phyloP scores from a whole-genome alignment of 2,329 filamentous ascomycete genomes.

The Epichloe hybrida region DNA sequence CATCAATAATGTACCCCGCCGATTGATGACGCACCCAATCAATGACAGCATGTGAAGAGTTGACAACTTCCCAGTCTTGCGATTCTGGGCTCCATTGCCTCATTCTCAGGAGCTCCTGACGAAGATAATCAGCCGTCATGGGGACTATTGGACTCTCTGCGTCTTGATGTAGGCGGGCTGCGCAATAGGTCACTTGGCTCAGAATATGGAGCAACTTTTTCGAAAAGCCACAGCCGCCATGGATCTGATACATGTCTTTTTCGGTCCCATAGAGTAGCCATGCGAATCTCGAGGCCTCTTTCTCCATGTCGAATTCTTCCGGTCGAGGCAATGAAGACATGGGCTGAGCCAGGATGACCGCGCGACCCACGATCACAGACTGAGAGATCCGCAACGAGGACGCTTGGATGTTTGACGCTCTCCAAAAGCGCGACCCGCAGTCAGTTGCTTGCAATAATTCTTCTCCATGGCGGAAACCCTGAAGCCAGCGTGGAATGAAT shows the following conservation, averaged over 20 bases:
- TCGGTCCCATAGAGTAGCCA: constrained; percentile 26
- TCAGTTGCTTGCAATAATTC: constrained; percentile 22
- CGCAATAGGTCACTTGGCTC: constrained; percentile 24
- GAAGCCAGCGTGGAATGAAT: constrained; percentile 22
- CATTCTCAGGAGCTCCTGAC: constrained; percentile 17
- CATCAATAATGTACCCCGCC: constrained; percentile 13
- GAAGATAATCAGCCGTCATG: constrained; percentile 16
- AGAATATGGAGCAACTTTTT: constrained; percentile 24
- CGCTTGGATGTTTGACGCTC: constrained; percentile 19
- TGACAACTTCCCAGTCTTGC: constrained; percentile 11
- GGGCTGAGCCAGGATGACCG: constrained; percentile 25
- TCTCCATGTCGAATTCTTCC: constrained; percentile 14
- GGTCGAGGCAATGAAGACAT: constrained; percentile 21
- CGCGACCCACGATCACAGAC: constrained; percentile 25
- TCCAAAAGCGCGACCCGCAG: constrained; percentile 24
- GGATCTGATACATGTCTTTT: constrained; percentile 23
- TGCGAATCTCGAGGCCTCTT: constrained; percentile 20
- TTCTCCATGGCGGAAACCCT: constrained; percentile 23
- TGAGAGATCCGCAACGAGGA: constrained; percentile 22
- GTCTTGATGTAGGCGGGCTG: constrained; percentile 21
- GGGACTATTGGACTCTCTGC: constrained; percentile 18
- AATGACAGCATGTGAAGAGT: constrained; percentile 9
- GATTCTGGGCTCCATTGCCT: constrained; percentile 23
- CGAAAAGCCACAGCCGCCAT: constrained; percentile 29
- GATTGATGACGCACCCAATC: constrained; percentile 17